Evolutionary conservation across 495 filamentous ascomycete genomes (phyloP).

Genomic region (Aspergillus diversus): DNA sequence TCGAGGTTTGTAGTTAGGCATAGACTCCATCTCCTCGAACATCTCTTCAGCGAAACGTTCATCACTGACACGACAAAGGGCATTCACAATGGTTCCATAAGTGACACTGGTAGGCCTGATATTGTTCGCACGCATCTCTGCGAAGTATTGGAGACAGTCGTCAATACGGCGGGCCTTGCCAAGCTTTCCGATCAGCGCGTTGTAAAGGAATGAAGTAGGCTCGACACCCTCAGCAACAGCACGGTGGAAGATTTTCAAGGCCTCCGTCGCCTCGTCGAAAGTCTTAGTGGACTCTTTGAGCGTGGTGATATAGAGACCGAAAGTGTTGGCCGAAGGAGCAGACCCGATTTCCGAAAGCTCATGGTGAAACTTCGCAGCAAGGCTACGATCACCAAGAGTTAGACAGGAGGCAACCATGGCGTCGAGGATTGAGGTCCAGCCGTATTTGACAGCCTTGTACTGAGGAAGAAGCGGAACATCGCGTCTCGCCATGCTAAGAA

Average conservation of each 20-base stretch:
- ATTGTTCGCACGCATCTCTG: constrained; percentile 89
- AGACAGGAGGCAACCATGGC: constrained; percentile 95
- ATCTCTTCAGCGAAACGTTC: constrained; percentile 97
- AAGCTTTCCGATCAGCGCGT: constrained; percentile 96
- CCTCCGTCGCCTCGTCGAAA: constrained; percentile 95
- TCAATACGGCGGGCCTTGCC: constrained; percentile 97
- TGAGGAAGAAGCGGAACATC: constrained; percentile 84
- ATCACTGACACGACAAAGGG: constrained; percentile 93
- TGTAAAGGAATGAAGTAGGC: constrained; percentile 96
- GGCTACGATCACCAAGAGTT: constrained; percentile 73
- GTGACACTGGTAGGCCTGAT: constrained; percentile 97
- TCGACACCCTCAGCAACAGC: constrained; percentile 93
- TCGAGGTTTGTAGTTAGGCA: constrained; percentile 98
- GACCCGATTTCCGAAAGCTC: constrained; percentile 86
- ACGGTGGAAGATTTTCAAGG: constrained; percentile 93
- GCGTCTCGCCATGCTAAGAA: constrained; percentile 80
- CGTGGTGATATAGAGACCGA: constrained; percentile 96
- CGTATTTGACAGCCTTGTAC: constrained; percentile 83
- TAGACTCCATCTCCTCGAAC: constrained; percentile 98
- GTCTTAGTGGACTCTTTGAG: constrained; percentile 95
- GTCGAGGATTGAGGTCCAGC: constrained; percentile 93
- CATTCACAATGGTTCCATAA: constrained; percentile 97
- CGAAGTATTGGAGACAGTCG: constrained; percentile 96
- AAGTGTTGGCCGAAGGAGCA: constrained; percentile 95
- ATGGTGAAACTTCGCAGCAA: constrained; percentile 85